phyloP scores from a whole-genome alignment of 2,329 filamentous ascomycete species.

The Epichloe gansuensis region DNA sequence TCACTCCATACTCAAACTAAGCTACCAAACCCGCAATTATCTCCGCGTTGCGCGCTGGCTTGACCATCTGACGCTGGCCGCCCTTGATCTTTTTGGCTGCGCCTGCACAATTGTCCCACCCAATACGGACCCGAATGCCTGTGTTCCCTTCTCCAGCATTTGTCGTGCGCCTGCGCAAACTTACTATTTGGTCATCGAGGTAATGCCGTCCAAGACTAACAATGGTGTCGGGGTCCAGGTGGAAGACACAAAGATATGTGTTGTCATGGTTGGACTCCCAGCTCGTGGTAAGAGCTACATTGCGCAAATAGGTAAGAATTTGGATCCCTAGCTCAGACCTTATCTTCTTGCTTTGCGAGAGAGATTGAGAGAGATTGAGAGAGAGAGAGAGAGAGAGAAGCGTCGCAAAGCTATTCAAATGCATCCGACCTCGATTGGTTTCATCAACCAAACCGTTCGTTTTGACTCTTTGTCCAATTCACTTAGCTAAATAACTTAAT shows the following conservation, averaged over 20 bases:
- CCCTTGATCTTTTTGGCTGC: background rate
- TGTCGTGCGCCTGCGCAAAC: slow-evolving; percentile 9
- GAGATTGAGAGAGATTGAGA: no score
- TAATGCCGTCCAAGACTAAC: slow-evolving; percentile 35
- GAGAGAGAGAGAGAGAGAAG: no score
- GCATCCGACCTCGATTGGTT: background rate
- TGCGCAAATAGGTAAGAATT: slow-evolving; percentile 72
- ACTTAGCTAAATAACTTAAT: slow-evolving; percentile 1
- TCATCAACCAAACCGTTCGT: background rate
- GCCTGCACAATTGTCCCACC: background rate
- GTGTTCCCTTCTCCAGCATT: slow-evolving; percentile 2
- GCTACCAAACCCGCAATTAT: background rate
- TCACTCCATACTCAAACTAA: background rate
- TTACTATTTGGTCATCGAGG: slow-evolving; percentile 7
- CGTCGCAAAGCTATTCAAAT: background rate
- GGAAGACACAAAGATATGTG: slow-evolving; percentile 92
- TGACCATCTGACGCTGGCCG: background rate
- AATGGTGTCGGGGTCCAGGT: slow-evolving; percentile 70
- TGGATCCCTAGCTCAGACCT: background rate
- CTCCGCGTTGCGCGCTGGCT: background rate
- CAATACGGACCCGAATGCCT: slow-evolving; percentile 4
- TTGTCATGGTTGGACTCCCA: slow-evolving; percentile 96
- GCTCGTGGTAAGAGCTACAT: slow-evolving; percentile 96
- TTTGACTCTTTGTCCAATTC: background rate
- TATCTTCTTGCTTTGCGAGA: no score